These are phyloP conservation scores for Boechera divaricarpa DNA, from an alignment of 345 rosid species.

Conservation along the genomic window DNA sequence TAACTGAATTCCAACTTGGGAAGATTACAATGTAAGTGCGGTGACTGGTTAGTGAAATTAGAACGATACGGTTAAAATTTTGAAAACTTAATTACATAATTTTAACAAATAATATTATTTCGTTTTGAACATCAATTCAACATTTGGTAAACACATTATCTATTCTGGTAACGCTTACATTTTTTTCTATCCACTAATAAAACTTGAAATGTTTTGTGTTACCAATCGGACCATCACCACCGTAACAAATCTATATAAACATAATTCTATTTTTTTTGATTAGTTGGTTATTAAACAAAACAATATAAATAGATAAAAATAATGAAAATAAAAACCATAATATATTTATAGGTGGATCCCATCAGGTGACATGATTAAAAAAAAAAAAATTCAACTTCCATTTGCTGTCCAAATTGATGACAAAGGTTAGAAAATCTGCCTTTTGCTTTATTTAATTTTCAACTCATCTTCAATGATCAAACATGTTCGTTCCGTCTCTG, in stretches of 20 bases:
- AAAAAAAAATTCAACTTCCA: constrained; percentile 1
- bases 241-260: neutral
- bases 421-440: constrained; percentile 34
- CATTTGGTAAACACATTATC: no score
- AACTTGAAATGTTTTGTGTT: no score
- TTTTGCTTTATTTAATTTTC: constrained; percentile 13
- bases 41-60: neutral
- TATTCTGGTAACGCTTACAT: no score
- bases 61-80: neutral
- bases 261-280: neutral
- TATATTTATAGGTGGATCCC: constrained; percentile 38
- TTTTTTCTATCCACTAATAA: no score
- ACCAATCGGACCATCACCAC: no score
- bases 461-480: constrained; percentile 14
- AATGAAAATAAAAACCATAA: neutral
- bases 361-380: constrained; percentile 30
- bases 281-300: neutral
- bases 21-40: neutral
- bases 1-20: constrained; percentile 23
- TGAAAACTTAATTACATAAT: neutral
- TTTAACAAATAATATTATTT: no score
- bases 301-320: neutral
- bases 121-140: no score
- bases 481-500: constrained; percentile 9
- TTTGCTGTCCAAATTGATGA: constrained; percentile 35